Base-by-base conservation (phyloP, 805 yeast species). In the Yamadazyma akitaensis region DNA sequence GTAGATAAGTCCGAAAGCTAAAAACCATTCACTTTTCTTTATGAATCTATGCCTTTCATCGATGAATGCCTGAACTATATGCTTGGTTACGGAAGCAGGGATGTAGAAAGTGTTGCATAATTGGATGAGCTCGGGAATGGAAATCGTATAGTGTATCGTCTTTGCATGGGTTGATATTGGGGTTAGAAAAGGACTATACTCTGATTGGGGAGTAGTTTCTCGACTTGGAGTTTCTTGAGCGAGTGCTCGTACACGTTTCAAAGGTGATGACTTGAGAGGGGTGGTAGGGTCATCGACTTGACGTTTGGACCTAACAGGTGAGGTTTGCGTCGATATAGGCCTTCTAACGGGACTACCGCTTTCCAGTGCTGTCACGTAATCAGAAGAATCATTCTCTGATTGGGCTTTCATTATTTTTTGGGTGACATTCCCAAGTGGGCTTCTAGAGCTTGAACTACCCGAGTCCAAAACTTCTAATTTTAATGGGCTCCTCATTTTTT, bases 31-130 rank as follows among this genome's bases (percentile, higher is more conserved):
- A 48, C 77, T 80, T 31, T 76, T 76, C 49, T 68, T 71, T n/a
- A 54, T 51, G 34, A 83, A 75, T 51, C 80, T 79, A 37, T 74
- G 72, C 40, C 75, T 71, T 55, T 80, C 79, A 3, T 68, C 61
- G 34, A 72, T 63, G 53, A 75, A 84, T 1, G 81, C 75, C 35
- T 72, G 74, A 9, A 83, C 49, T 39, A 85, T 68, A 31, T 68
- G 63, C 21, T 70, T 66, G 0, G 88, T 79, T 2, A 76, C 65
- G 0, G 73, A 70, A 17, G 72, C 65, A 0, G 88, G 87, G 19
- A 85, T 66, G 58, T 81, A 80, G 57, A 85, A 85, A 51, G 76
- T 73, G 59, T 84, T 84, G 55, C 88, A 83, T 33, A 83, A 70
- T 3, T 70, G 58, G 26, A 72, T 65, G 43, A 72, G 62, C 37